Base-by-base conservation (phyloP, 768 basidiomycete species). In the Psilocybe azurescens region DNA sequence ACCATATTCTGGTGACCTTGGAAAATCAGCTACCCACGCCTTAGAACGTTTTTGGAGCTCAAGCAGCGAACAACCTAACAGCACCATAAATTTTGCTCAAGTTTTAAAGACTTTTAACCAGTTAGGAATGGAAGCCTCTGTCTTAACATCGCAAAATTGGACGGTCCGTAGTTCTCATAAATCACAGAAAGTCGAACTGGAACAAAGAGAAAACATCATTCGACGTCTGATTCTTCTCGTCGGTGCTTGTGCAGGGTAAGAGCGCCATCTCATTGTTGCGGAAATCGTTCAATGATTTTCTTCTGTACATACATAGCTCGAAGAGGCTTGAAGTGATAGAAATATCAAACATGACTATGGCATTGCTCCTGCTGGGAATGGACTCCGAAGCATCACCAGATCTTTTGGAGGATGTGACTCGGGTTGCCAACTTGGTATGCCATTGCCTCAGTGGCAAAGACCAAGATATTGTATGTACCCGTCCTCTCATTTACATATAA, bases 291-390 rank as follows among this genome's bases (percentile, higher is more conserved):
- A 20, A 13, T 59, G 6, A 7, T 28, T 14, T 56, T 36, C 58
- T 7, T 20, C 41, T 53, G 38, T 41, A 65, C 14, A 6, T 32
- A 82, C 14, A 6, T 32, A 82, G 79, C 54, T 77, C 77, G 51
- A 68, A 74, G 52, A 73, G 70, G 54, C 68, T 84, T 14, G 63
- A 67, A 16, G 48, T 58, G 6, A 69, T 75, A 5, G 86, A 89
- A 20, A 67, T 82, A 1, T 78, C 83, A 11, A 79, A 85, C 59
- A 69, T 88, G 20, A 65, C 88, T 7, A 64, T 86, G 53, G 72
- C 78, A 2, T 65, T 93, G 46, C 62, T 88, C 3, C 73, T 88
- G 2, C 70, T 92, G 29, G 87, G 78, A 2, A 79, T 89, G 62
- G 90, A 92, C 65, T 71, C 78, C 1, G 73, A 78, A 11, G 81